These are phyloP conservation scores for Lanzia echinophila DNA, from an alignment of 2,329 filamentous ascomycete species.

Conservation along the genomic window DNA sequence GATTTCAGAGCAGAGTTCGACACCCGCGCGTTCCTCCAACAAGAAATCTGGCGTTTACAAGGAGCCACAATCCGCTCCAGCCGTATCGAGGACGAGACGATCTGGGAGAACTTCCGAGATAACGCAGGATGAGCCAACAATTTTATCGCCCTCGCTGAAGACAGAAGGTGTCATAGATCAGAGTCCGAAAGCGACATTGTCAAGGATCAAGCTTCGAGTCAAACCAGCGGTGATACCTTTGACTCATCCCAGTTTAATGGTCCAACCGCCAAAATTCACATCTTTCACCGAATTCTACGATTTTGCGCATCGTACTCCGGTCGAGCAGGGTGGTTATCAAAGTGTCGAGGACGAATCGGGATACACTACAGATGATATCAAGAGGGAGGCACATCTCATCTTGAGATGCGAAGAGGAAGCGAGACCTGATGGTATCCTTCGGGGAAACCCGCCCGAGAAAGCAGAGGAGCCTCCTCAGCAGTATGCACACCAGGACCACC, in stretches of 20 bases:
- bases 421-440: constrained; percentile 68
- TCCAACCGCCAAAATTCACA: constrained; percentile 43
- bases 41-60: constrained; percentile 19
- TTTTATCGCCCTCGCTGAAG: constrained; percentile 11
- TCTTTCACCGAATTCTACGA: constrained; percentile 53
- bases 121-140: constrained; percentile 15
- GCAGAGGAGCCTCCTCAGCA: constrained; percentile 69
- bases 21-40: constrained; percentile 19
- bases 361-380: constrained; percentile 55
- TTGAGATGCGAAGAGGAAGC: constrained; percentile 65
- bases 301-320: constrained; percentile 43
- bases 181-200: constrained; percentile 26
- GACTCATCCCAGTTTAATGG: constrained; percentile 52
- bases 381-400: constrained; percentile 63
- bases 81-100: constrained; percentile 19
- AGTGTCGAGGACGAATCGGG: constrained; percentile 47
- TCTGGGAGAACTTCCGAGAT: constrained; percentile 20
- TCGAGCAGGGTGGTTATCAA: constrained; percentile 51
- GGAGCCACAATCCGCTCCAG: constrained; percentile 17
- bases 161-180: constrained; percentile 16
- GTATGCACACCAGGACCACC: constrained; percentile 82
- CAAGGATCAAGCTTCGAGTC: constrained; percentile 45
- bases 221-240: constrained; percentile 46
- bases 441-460: constrained; percentile 64
- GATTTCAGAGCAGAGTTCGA: constrained; percentile 20